These are phyloP conservation scores for Yamadazyma diospyri DNA, from an alignment of 1,139 yeast genomes.

Conservation along the genomic window DNA sequence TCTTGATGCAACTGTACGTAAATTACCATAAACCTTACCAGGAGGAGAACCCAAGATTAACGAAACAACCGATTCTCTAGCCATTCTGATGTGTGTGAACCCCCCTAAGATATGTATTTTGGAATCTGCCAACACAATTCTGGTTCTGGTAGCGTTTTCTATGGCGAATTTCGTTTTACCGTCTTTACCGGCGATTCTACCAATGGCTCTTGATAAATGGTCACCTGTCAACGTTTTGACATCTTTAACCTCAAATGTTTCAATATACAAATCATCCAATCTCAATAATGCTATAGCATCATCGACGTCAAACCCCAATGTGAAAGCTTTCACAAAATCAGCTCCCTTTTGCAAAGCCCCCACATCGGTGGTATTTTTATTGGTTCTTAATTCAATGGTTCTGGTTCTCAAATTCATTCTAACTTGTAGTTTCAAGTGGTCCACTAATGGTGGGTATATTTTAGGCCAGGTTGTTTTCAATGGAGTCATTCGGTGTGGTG, in stretches of 20 bases:
- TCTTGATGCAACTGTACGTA: slow-evolving; percentile 94
- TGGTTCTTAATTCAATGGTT: slow-evolving; percentile 83
- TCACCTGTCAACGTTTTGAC: slow-evolving; percentile 94
- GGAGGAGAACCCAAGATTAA: slow-evolving; percentile 97
- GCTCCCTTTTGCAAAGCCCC: slow-evolving; percentile 98
- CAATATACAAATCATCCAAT: slow-evolving; percentile 92
- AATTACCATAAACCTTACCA: slow-evolving; percentile 94
- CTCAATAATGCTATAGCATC: slow-evolving; percentile 94
- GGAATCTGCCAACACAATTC: slow-evolving; percentile 95
- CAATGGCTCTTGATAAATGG: slow-evolving; percentile 96
- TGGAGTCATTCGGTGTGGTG: slow-evolving; percentile 96
- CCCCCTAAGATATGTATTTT: slow-evolving; percentile 97
- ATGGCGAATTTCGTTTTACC: slow-evolving; percentile 98
- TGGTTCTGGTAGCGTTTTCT: slow-evolving; percentile 96
- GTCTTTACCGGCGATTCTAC: slow-evolving; percentile 99
- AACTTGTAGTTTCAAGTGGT: slow-evolving; percentile 89
- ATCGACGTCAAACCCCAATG: slow-evolving; percentile 93
- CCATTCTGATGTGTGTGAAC: slow-evolving; percentile 93
- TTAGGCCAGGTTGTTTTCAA: slow-evolving; percentile 87
- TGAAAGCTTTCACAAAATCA: slow-evolving; percentile 91
- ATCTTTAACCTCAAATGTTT: slow-evolving; percentile 94
- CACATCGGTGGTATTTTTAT: slow-evolving; percentile 76
- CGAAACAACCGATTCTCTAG: slow-evolving; percentile 93
- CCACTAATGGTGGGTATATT: slow-evolving; percentile 92
- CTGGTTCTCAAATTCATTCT: slow-evolving; percentile 87